Percentiles rank a stretch among this genome's conserved stretches.
Evolutionary conservation across 179 eudicot genomes (phyloP).

Genomic region (Beta corolliflora): DNA sequence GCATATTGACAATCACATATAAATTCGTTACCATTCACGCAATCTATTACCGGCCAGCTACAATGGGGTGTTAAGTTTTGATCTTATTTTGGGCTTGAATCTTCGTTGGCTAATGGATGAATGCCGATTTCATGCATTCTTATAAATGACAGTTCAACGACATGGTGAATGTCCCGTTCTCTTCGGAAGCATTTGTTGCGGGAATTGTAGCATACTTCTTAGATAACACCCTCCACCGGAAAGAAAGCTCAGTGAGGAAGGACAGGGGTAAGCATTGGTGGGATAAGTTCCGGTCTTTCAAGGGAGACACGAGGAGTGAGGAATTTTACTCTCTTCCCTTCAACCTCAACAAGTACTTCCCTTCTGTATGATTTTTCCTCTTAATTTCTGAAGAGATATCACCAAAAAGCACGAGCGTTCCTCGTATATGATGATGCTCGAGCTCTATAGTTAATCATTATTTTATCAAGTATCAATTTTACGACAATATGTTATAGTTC

Average conservation of each 20-base stretch:
- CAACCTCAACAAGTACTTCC: slow-evolving; percentile 92
- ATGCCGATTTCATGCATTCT: background rate
- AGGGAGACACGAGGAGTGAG: slow-evolving; percentile 80
- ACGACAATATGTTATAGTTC: slow-evolving; percentile 32
- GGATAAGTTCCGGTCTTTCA: slow-evolving; percentile 78
- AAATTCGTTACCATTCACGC: too few relatives aligned
- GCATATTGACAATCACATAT: too few relatives aligned
- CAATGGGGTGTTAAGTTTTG: background rate
- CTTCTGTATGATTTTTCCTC: slow-evolving; percentile 54
- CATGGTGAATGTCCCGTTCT: slow-evolving; percentile 87
- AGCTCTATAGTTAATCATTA: slow-evolving; percentile 31
- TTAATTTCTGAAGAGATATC: background rate
- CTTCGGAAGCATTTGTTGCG: slow-evolving; percentile 88
- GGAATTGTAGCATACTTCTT: slow-evolving; percentile 69
- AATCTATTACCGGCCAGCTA: too few relatives aligned
- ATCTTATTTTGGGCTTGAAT: background rate
- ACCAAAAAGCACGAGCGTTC: background rate
- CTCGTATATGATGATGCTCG: background rate
- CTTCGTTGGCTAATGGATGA: background rate
- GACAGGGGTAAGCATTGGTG: slow-evolving; percentile 96
- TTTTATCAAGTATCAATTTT: slow-evolving; percentile 20
- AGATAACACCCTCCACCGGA: slow-evolving; percentile 67
- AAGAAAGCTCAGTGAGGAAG: slow-evolving; percentile 57
- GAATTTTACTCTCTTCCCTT: slow-evolving; percentile 88
- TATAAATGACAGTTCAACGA: slow-evolving; percentile 73